These are phyloP conservation scores for Byssoonygena ceratinophila DNA, from an alignment of 2,329 filamentous ascomycete species.

Conservation along the genomic window DNA sequence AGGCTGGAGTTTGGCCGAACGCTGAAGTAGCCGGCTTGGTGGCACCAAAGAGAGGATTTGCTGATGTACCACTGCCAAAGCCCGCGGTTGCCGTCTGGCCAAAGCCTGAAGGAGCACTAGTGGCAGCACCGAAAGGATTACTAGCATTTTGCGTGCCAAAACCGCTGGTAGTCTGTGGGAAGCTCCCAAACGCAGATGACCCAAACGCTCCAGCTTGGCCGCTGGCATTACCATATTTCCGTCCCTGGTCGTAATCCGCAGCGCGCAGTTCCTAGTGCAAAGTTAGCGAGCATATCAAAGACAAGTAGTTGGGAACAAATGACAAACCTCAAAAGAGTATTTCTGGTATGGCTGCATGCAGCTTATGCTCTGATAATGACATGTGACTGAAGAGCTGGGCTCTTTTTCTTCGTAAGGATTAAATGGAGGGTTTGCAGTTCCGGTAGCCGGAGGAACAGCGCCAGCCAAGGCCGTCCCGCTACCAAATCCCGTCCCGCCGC, in stretches of 20 bases:
- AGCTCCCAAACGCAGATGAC: conserved; percentile 46
- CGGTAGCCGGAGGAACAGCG: conserved; percentile 33
- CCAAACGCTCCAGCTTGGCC: conserved; percentile 78
- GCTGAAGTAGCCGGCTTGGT: conserved; percentile 35
- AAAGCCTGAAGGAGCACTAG: conserved; percentile 34
- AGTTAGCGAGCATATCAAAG: not conserved
- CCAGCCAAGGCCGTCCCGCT: conserved; percentile 36
- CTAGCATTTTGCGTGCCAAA: conserved; percentile 37
- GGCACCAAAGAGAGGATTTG: conserved; percentile 36
- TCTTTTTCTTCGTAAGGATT: conserved; percentile 39
- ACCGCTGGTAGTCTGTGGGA: conserved; percentile 32
- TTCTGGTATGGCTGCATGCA: conserved; percentile 51
- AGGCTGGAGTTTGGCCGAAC: conserved; percentile 27
- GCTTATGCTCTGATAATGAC: conserved; percentile 40
- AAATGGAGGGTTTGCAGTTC: conserved; percentile 39
- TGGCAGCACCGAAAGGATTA: conserved; percentile 32
- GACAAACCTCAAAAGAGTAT: conserved; percentile 62
- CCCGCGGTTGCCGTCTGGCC: conserved; percentile 32
- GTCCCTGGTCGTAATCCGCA: conserved; percentile 79
- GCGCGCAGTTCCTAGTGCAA: conserved; percentile 56
- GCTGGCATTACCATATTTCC: conserved; percentile 70
- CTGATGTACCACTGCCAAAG: conserved; percentile 26
- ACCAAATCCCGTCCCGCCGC: conserved; percentile 18
- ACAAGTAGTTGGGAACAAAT: not conserved
- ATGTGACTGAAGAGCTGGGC: conserved; percentile 28